Evolutionary conservation across 2,329 filamentous ascomycete genomes (phyloP).

Genomic region (Ophiobolus disseminans): DNA sequence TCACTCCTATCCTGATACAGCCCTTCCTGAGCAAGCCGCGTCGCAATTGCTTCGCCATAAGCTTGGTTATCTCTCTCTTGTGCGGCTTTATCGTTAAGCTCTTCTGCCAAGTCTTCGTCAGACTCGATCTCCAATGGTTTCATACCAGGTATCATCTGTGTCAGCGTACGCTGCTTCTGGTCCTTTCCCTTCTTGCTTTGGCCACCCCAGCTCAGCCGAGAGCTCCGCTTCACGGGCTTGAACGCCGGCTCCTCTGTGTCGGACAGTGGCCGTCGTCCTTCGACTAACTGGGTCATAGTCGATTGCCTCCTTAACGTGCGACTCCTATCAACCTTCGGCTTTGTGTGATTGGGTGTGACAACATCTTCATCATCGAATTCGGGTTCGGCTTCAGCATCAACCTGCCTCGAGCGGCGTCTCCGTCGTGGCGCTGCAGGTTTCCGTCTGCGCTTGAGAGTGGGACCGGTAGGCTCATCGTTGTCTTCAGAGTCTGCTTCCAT

Average conservation of each 20-base stretch:
- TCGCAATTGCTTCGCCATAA: conserved; percentile 21
- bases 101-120: conserved; percentile 28
- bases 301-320: conserved; percentile 38
- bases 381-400: conserved; percentile 2
- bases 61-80: conserved; percentile 18
- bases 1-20: conserved; percentile 11
- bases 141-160: conserved; percentile 44
- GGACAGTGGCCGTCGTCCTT: conserved; percentile 31
- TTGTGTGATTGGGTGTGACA: background rate
- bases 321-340: conserved; percentile 5
- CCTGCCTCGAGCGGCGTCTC: conserved; percentile 5
- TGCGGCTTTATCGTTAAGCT: conserved; percentile 21
- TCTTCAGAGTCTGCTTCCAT: conserved; percentile 9
- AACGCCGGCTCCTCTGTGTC: conserved; percentile 32
- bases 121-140: conserved; percentile 21
- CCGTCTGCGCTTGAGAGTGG: conserved; percentile 29
- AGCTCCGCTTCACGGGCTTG: conserved; percentile 25
- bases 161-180: conserved; percentile 40
- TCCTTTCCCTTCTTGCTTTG: conserved; percentile 21
- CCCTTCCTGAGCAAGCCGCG: conserved; percentile 26
- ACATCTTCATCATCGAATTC: conserved; percentile 9
- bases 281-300: conserved; percentile 45
- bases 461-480: conserved; percentile 9
- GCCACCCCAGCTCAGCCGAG: conserved; percentile 30
- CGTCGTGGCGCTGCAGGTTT: conserved; percentile 8